Base-by-base conservation (phyloP, 805 yeast species). In the Spathaspora passalidarum region DNA sequence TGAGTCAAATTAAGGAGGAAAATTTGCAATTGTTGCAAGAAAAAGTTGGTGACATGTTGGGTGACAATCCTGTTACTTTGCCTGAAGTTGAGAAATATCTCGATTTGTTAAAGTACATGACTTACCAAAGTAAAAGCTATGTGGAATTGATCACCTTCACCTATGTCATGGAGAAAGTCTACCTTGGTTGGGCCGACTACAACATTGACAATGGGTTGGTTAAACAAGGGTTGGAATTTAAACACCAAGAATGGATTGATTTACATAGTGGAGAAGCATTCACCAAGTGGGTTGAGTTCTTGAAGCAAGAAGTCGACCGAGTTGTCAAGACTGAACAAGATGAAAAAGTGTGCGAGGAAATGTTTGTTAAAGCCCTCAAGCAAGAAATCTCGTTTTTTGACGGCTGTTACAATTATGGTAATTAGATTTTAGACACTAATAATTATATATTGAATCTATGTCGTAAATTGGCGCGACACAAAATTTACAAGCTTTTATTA, bases 181-280 rank as follows among this genome's bases (percentile, higher is more conserved):
- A 79, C 52, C 62, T 75, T 38, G 72, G 71, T 19, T 79, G 83
- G 84, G 81, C 81, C 1, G 67, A 73, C 25, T 54, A 64, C 47
- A 61, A 66, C 29, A 47, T 60, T 1, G 34, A 40, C 9, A 52
- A 50, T 6, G 44, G 29, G 3, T 51, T 57, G 17, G 56, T 62
- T 4, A 7, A 16, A 9, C 4, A 11, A 11, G 18, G 22, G 5
- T 57, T 78, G 29, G 66, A 65, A 20, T 78, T 73, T 68, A 76
- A 73, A 49, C 61, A 72, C 48, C 67, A 72, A 40, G 79, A 75
- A 41, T 79, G 84, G 83, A 69, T 79, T 36, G 68, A 60, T 38
- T 57, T 79, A 42, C 83, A 79, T 50, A 72, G 75, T 49, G 83
- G 83, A 3, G 61, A 59, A 3, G 75, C 57, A 8, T 79, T 79